Conservation (phyloP, 2,329 filamentous ascomycete genomes). For the Xylariaceae sp. region DNA sequence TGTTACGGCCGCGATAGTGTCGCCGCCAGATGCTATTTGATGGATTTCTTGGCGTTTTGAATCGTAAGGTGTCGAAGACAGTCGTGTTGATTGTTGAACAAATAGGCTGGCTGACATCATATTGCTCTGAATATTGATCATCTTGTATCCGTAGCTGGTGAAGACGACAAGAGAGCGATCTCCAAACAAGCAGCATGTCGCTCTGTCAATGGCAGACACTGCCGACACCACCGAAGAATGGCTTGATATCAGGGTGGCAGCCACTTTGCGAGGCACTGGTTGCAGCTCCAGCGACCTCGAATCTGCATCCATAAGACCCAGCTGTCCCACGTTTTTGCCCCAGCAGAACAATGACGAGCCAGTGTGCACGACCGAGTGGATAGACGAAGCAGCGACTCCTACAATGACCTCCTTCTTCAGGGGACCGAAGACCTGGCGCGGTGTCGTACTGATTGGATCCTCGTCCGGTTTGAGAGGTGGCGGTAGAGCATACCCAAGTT, state of each 20-base stretch:
- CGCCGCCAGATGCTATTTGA: slow-evolving; percentile 79
- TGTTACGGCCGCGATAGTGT: slow-evolving; percentile 87
- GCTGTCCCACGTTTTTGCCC: slow-evolving; percentile 91
- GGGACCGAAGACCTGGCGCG: slow-evolving; percentile 86
- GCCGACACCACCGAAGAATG: slow-evolving; percentile 63
- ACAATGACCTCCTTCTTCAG: slow-evolving; percentile 81
- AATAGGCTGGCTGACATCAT: slow-evolving; percentile 71
- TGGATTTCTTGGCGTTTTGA: slow-evolving; percentile 64
- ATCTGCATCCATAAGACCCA: slow-evolving; percentile 92
- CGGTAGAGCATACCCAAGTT: slow-evolving; percentile 81
- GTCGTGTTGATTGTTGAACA: slow-evolving; percentile 51
- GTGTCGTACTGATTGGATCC: slow-evolving; percentile 75
- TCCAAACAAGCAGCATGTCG: slow-evolving; percentile 80
- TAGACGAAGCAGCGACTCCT: slow-evolving; percentile 81
- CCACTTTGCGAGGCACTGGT: slow-evolving; percentile 77
- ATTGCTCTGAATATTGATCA: slow-evolving; percentile 73
- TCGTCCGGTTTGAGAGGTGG: slow-evolving; percentile 67
- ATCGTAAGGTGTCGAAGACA: slow-evolving; percentile 65
- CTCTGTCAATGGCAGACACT: slow-evolving; percentile 85
- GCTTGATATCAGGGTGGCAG: slow-evolving; percentile 73
- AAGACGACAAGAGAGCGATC: slow-evolving; percentile 92
- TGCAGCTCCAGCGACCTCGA: slow-evolving; percentile 88
- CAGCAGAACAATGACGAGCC: slow-evolving; percentile 82
- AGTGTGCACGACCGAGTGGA: slow-evolving; percentile 90
- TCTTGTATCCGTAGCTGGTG: slow-evolving; percentile 93